Percentiles rank a stretch among this genome's conserved stretches.
Conservation (phyloP, 495 filamentous ascomycete genomes). For the Neurospora sp. region DNA sequence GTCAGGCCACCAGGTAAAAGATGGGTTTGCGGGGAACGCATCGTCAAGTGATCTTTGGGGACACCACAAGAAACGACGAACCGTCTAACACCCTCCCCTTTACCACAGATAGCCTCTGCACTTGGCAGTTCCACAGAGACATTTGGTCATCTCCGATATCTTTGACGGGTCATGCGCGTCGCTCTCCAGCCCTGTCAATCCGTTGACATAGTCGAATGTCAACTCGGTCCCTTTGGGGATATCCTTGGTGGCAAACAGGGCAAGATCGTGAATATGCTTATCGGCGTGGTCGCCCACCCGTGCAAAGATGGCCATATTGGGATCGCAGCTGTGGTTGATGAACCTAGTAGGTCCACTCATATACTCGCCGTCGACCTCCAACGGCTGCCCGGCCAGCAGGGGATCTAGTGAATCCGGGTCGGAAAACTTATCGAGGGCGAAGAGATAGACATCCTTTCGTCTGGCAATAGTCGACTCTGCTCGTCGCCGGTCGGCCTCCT, state of each 20-base stretch:
- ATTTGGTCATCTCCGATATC: slow-evolving; percentile 42
- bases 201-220: slow-evolving; percentile 78
- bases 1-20: background rate
- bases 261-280: slow-evolving; percentile 69
- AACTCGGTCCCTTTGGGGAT: slow-evolving; percentile 64
- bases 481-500: slow-evolving; percentile 59
- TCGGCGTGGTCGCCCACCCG: slow-evolving; percentile 72
- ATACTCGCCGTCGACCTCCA: slow-evolving; percentile 48
- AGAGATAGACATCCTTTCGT: slow-evolving; percentile 64
- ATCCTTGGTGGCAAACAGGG: slow-evolving; percentile 67
- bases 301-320: slow-evolving; percentile 72
- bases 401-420: slow-evolving; percentile 36
- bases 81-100: background rate
- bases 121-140: slow-evolving; percentile 55
- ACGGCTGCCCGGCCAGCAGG: slow-evolving; percentile 28
- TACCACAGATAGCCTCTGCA: slow-evolving; percentile 63
- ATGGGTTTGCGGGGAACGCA: background rate
- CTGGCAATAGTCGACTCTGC: slow-evolving; percentile 30
- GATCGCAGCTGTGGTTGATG: slow-evolving; percentile 64
- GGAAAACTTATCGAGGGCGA: slow-evolving; percentile 71
- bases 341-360: slow-evolving; percentile 54
- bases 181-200: slow-evolving; percentile 34
- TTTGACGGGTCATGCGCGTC: slow-evolving; percentile 41
- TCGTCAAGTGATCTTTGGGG: background rate
- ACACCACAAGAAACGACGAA: background rate